A percentile compares a stretch with the other conserved stretches of the same genome.
Conservation (phyloP, 768 basidiomycete genomes). For the Leccinellum albellum region DNA sequence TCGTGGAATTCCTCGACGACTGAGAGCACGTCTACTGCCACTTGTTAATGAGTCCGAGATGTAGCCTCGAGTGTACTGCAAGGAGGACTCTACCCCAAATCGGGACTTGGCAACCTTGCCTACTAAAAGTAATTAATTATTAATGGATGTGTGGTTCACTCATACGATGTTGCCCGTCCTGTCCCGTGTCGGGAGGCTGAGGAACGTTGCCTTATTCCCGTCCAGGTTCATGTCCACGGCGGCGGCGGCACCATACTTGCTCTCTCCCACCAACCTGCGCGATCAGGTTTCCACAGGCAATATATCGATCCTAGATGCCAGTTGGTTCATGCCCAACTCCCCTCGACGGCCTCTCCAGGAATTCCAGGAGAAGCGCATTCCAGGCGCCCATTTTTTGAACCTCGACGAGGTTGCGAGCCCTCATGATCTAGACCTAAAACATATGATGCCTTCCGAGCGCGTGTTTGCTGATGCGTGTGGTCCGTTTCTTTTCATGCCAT, state of each 20-base stretch:
- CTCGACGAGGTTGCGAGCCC: conserved; percentile 73
- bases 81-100: conserved; percentile 8
- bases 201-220: not conserved
- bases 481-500: conserved; percentile 36
- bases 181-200: conserved; percentile 8
- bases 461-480: conserved; percentile 78
- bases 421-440: conserved; percentile 78
- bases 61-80: not conserved
- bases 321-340: conserved; percentile 94
- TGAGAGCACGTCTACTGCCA: not conserved
- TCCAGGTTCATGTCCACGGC: conserved; percentile 38
- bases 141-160: not conserved
- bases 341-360: conserved; percentile 68
- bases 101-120: conserved; percentile 5
- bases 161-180: not conserved
- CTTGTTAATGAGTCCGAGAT: not conserved
- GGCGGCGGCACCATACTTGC: conserved; percentile 41
- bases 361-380: conserved; percentile 63
- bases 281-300: conserved; percentile 33
- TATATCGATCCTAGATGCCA: conserved; percentile 60
- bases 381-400: conserved; percentile 70
- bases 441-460: conserved; percentile 84
- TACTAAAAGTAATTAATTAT: conserved; percentile 14
- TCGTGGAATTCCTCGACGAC: conserved; percentile 7
- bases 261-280: conserved; percentile 49